These are phyloP conservation scores for Populus simonii DNA, from an alignment of 345 rosid genomes.

Conservation along the genomic window DNA sequence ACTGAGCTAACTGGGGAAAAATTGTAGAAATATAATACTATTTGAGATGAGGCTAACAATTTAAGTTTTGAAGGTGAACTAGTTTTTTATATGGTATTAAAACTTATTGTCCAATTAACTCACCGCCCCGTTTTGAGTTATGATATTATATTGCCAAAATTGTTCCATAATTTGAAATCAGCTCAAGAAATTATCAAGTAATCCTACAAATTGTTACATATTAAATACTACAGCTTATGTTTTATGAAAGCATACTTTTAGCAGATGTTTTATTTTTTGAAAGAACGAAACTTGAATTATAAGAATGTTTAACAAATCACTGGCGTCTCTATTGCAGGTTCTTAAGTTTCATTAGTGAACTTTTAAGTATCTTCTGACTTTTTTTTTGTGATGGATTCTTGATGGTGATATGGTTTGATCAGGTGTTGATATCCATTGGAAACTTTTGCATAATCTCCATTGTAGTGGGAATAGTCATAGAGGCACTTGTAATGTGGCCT, in stretches of 20 bases:
- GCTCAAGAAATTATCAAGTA: neutral
- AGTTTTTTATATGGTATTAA: too few species aligned
- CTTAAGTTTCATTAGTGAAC: neutral
- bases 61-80: too few species aligned
- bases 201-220: neutral
- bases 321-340: neutral
- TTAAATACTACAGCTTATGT: neutral
- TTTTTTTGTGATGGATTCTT: neutral
- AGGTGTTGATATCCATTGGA: constrained; percentile 83
- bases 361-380: neutral
- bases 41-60: too few species aligned
- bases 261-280: neutral
- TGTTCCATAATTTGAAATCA: neutral
- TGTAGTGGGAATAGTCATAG: constrained; percentile 58
- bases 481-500: constrained; percentile 72
- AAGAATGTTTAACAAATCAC: neutral
- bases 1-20: neutral
- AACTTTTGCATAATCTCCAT: constrained; percentile 85
- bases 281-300: neutral
- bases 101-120: too few species aligned
- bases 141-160: too few species aligned
- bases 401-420: constrained; percentile 14
- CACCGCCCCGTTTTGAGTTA: too few species aligned
- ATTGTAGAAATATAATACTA: too few species aligned
- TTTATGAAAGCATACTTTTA: too few species aligned